Evolutionary conservation across 208 protist genomes (phyloP).

Genomic region (Leishmania aethiopica): DNA sequence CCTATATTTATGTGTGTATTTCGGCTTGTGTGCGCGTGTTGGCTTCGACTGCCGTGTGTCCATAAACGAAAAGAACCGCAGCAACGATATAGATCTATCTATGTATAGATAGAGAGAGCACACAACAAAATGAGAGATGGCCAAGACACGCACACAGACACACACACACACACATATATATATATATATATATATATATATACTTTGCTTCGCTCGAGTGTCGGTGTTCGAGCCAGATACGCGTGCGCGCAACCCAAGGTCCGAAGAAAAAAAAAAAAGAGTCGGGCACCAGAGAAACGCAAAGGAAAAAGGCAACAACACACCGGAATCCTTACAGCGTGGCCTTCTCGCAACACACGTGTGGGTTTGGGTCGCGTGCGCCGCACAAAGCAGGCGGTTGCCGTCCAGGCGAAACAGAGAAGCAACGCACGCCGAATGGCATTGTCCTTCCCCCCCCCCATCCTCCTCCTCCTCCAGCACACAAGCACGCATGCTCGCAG

Average conservation of each 20-base stretch:
- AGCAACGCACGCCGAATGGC: background rate
- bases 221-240: background rate
- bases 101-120: background rate
- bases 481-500: background rate
- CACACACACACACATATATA: background rate
- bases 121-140: too few relatives aligned
- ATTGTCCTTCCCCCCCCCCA: background rate
- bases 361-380: background rate
- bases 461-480: background rate
- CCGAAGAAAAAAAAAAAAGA: background rate
- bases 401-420: background rate
- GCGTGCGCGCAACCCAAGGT: background rate
- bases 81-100: background rate
- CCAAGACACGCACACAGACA: background rate
- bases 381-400: background rate
- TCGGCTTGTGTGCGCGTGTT: background rate
- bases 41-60: background rate
- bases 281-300: background rate
- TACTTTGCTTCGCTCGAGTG: background rate
- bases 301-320: background rate
- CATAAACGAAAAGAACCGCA: background rate
- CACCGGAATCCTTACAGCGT: background rate
- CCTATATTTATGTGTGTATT: background rate
- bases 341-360: background rate
- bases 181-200: too few relatives aligned